These are phyloP conservation scores for Zoysia japonica DNA, from an alignment of 176 grass and related monocot genomes.

Conservation along the genomic window DNA sequence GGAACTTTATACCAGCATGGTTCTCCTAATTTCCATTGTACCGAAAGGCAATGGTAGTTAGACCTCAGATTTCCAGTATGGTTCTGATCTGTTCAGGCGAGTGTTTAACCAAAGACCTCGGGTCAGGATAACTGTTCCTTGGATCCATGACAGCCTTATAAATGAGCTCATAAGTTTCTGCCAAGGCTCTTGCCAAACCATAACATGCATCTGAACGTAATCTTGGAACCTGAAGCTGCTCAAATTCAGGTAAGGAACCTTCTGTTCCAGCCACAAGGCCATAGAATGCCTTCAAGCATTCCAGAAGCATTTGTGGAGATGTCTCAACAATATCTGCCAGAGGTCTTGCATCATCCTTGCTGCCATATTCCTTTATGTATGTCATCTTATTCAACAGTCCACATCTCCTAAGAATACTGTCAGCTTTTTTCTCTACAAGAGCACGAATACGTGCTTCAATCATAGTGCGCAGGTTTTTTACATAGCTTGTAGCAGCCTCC, in stretches of 20 bases:
- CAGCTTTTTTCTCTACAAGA: conserved; percentile 75
- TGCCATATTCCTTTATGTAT: conserved; percentile 63
- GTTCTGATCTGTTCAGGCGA: conserved; percentile 89
- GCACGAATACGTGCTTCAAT: conserved; percentile 58
- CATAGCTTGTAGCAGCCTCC: conserved; percentile 69
- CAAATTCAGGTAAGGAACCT: conserved; percentile 92
- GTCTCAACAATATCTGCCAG: conserved; percentile 72
- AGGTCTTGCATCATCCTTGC: conserved; percentile 42
- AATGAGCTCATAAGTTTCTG: conserved; percentile 74
- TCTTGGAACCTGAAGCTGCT: conserved; percentile 79
- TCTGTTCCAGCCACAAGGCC: conserved; percentile 74
- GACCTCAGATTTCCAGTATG: conserved; percentile 79
- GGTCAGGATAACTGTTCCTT: conserved; percentile 85
- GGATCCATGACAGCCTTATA: conserved; percentile 75
- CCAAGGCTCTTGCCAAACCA: conserved; percentile 69
- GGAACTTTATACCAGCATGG: conserved; percentile 32
- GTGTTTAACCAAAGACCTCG: conserved; percentile 79
- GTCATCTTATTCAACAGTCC: conserved; percentile 72
- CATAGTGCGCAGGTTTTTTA: conserved; percentile 59
- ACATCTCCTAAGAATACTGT: conserved; percentile 72
- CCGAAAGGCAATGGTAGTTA: neutral
- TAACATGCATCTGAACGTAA: conserved; percentile 70
- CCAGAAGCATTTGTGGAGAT: conserved; percentile 59
- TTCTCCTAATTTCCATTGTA: conserved; percentile 19
- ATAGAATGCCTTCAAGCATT: conserved; percentile 83